Evolutionary conservation across 208 protist species (phyloP).

Genomic region (Leishmania mexicana): DNA sequence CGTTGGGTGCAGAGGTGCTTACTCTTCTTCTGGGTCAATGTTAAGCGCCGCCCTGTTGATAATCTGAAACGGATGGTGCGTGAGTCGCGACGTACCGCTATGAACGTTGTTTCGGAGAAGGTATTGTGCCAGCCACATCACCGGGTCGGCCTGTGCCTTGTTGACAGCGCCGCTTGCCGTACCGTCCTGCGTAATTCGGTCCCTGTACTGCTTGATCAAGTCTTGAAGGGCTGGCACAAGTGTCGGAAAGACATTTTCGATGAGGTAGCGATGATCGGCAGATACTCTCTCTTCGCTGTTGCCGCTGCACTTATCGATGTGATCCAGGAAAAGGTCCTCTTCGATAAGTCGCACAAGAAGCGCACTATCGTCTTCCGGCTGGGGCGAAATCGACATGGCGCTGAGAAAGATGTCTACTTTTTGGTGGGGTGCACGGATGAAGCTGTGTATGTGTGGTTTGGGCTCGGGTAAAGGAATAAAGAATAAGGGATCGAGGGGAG

Average conservation of each 20-base stretch:
- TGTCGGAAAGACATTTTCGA: conserved; percentile 75
- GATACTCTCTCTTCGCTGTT: conserved; percentile 10
- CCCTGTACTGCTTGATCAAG: conserved; percentile 38
- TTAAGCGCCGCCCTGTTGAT: conserved; percentile 62
- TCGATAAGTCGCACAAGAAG: conserved; percentile 61
- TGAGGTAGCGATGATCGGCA: conserved; percentile 54
- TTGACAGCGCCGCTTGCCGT: conserved; percentile 29
- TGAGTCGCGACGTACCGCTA: conserved; percentile 40
- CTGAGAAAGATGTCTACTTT: neutral
- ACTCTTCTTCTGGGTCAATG: neutral
- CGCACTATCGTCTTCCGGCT: conserved; percentile 2
- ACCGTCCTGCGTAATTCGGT: neutral
- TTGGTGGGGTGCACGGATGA: neutral
- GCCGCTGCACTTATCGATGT: conserved; percentile 24
- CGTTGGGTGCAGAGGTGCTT: neutral
- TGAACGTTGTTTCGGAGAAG: conserved; percentile 73
- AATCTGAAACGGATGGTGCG: conserved; percentile 55
- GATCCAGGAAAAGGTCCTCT: conserved; percentile 67
- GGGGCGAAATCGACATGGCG: neutral
- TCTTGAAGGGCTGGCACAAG: conserved; percentile 74
- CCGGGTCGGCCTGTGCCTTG: conserved; percentile 37
- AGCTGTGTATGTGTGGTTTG: neutral
- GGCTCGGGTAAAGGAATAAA: neutral
- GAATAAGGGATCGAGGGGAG: too few relatives aligned
- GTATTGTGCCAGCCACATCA: conserved; percentile 82